phyloP scores from a whole-genome alignment of 345 rosid genomes.

The Lepidium aucheri region DNA sequence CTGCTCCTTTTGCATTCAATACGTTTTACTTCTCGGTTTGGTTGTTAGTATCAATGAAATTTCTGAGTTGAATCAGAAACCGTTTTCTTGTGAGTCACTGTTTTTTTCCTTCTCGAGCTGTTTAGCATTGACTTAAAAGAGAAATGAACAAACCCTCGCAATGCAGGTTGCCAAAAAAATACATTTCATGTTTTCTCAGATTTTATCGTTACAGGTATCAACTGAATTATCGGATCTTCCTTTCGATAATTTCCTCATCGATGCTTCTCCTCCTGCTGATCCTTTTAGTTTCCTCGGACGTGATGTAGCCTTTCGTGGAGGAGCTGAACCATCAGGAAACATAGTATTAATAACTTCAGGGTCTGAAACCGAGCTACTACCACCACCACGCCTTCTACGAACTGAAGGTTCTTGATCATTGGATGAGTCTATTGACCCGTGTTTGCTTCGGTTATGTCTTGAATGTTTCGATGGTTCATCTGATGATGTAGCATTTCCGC shows the following conservation, averaged over 20 bases:
- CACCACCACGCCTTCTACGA: conserved; percentile 19
- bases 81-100: neutral
- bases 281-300: conserved; percentile 26
- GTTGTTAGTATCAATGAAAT: conserved; percentile 7
- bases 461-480: conserved; percentile 16
- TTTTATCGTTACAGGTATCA: conserved; percentile 16
- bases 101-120: neutral
- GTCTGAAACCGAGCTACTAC: conserved; percentile 6
- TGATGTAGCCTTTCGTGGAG: conserved; percentile 22
- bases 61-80: conserved; percentile 9
- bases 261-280: conserved; percentile 24
- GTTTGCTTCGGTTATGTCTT: conserved; percentile 17
- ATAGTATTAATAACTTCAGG: conserved; percentile 1
- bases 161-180: neutral
- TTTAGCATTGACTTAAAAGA: neutral
- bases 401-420: conserved; percentile 24
- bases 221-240: conserved; percentile 17
- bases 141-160: conserved; percentile 7
- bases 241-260: conserved; percentile 19
- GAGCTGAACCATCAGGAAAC: conserved; percentile 21
- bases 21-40: conserved; percentile 9
- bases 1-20: neutral
- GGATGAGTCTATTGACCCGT: conserved; percentile 16
- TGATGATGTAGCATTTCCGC: conserved; percentile 14
- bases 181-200: conserved; percentile 23